phyloP scores from a whole-genome alignment of 129 eudicot species.

The Scalesia atractyloides region DNA sequence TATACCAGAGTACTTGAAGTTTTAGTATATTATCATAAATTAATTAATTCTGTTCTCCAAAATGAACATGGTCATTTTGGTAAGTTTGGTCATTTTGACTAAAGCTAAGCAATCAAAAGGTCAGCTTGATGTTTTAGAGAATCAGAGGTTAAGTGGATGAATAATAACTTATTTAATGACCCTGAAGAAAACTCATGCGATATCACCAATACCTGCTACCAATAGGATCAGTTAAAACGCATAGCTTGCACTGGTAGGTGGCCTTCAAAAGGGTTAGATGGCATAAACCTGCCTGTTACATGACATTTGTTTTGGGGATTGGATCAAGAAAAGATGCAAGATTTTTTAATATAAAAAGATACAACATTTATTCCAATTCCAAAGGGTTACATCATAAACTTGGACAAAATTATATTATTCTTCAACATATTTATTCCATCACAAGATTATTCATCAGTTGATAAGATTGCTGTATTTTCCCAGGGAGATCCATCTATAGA shows the following conservation, averaged over 20 bases:
- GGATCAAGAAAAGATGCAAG: background rate
- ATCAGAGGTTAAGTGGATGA: background rate
- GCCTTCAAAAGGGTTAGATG: too few relatives aligned
- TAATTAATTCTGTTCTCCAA: background rate
- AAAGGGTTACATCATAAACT: background rate
- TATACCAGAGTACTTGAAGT: background rate
- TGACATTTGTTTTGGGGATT: background rate
- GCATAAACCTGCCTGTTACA: background rate
- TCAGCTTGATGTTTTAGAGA: background rate
- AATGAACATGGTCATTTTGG: background rate
- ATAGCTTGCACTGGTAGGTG: too few relatives aligned
- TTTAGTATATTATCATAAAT: background rate
- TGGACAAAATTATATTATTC: background rate
- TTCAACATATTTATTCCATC: constrained; percentile 16
- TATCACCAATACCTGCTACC: too few relatives aligned
- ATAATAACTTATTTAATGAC: background rate
- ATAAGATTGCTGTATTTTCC: constrained; percentile 9
- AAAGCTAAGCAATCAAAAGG: background rate
- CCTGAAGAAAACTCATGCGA: too few relatives aligned
- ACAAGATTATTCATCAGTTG: constrained; percentile 14
- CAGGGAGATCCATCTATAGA: constrained; percentile 18
- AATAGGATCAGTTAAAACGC: too few relatives aligned
- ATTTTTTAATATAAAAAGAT: background rate
- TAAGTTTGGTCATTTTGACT: background rate
- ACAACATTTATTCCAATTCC: background rate